A percentile compares a stretch with the other conserved stretches of the same genome.
Evolutionary conservation across 805 yeast species (phyloP).

Genomic region (Metschnikowia koreensis): DNA sequence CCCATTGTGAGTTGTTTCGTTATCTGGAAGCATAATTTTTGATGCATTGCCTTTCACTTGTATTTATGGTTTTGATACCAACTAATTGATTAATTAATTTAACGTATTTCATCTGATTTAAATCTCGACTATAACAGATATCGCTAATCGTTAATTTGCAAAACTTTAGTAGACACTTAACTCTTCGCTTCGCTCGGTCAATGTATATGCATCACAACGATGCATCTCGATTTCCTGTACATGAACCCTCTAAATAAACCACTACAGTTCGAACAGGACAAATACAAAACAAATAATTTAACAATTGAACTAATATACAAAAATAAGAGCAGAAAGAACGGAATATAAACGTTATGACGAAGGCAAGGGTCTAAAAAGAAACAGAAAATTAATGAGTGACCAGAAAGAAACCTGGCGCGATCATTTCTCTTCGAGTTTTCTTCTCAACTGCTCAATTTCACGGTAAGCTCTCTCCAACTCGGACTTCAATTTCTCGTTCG

Average conservation of each 20-base stretch:
- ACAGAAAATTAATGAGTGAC: not conserved
- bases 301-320: not conserved
- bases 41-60: no score
- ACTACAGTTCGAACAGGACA: not conserved
- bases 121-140: no score
- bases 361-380: not conserved
- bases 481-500: slow-evolving; percentile 82
- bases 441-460: slow-evolving; percentile 83
- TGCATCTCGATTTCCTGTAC: not conserved
- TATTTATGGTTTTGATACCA: no score
- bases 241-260: not conserved
- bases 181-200: no score
- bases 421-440: slow-evolving; percentile 24
- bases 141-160: no score
- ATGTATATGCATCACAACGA: no score
- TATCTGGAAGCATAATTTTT: no score
- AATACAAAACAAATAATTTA: not conserved
- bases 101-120: no score
- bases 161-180: no score
- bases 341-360: not conserved
- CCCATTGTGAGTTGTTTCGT: no score
- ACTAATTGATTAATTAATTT: no score
- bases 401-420: not conserved
- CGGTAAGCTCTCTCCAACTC: slow-evolving; percentile 91
- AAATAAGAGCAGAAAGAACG: not conserved